A percentile compares a stretch with the other conserved stretches of the same genome.
Conservation (phyloP, 306 rosid genomes). For the Luffa aegyptiaca region DNA sequence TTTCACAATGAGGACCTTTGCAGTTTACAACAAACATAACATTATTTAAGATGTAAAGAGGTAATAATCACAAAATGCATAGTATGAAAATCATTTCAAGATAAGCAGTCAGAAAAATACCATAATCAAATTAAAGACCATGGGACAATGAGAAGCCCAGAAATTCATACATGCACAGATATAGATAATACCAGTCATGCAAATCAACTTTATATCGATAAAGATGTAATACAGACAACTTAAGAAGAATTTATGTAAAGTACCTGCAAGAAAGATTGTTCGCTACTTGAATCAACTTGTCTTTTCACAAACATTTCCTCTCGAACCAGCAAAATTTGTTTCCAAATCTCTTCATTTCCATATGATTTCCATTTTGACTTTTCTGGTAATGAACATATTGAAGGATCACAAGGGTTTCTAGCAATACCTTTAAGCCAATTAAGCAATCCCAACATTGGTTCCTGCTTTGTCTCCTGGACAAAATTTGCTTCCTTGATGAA, state of each 20-base stretch:
- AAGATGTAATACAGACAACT: background rate
- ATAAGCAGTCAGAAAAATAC: background rate
- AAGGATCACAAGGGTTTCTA: conserved; percentile 46
- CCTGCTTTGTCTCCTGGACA: conserved; percentile 7
- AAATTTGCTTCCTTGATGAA: conserved; percentile 19
- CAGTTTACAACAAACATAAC: background rate
- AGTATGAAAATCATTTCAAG: background rate
- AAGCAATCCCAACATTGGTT: conserved; percentile 28
- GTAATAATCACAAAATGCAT: background rate
- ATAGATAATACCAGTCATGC: background rate
- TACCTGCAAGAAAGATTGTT: conserved; percentile 60
- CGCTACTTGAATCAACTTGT: conserved; percentile 28
- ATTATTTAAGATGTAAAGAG: background rate
- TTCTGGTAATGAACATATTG: conserved; percentile 44
- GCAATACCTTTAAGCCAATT: conserved; percentile 49
- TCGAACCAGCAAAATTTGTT: conserved; percentile 51
- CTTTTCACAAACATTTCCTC: conserved; percentile 42
- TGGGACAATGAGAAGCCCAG: background rate
- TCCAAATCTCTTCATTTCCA: conserved; percentile 43
- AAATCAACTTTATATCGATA: too few species aligned
- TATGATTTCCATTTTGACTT: conserved; percentile 50
- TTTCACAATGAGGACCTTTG: conserved; percentile 3
- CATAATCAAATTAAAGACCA: background rate
- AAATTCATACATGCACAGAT: background rate
- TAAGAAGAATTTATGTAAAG: background rate